These are phyloP conservation scores for Hyaloscypha bicolor DNA, from an alignment of 495 filamentous ascomycete species.

Conservation along the genomic window DNA sequence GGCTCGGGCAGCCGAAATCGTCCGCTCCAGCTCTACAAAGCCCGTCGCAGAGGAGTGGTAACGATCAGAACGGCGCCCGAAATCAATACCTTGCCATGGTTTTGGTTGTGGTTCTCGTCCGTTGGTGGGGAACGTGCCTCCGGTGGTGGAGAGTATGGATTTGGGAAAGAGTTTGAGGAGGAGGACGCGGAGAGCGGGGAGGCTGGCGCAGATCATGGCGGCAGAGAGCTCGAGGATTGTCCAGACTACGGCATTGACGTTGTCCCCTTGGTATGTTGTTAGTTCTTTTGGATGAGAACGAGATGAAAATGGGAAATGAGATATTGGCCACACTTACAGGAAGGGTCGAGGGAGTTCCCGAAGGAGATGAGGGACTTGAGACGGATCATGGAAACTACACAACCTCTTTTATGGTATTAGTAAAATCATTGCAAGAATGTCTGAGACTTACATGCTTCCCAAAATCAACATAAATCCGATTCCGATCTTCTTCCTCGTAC, in stretches of 20 bases:
- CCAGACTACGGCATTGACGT: not conserved
- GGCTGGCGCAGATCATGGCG: not conserved
- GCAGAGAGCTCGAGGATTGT: not conserved
- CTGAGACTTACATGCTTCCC: conserved; percentile 45
- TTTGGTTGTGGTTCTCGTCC: too few species aligned
- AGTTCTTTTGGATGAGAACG: too few species aligned
- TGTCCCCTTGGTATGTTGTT: not conserved
- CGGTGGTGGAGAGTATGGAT: not conserved
- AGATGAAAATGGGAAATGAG: too few species aligned
- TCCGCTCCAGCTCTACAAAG: too few species aligned
- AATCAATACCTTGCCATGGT: too few species aligned
- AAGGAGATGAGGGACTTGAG: conserved; percentile 14
- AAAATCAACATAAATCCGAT: conserved; percentile 48
- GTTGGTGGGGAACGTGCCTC: too few species aligned
- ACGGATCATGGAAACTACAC: conserved; percentile 18
- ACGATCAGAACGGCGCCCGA: too few species aligned
- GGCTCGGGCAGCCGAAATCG: too few species aligned
- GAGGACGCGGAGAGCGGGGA: not conserved
- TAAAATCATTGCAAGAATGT: not conserved
- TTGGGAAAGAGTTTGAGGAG: not conserved
- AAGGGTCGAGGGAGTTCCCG: conserved; percentile 17
- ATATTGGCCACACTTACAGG: not conserved
- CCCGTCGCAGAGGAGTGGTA: too few species aligned
- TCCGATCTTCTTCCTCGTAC: conserved; percentile 38
- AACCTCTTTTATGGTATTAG: conserved; percentile 6